These are phyloP conservation scores for Raddia distichophylla DNA, from an alignment of 176 grass and related monocot species.

Conservation along the genomic window DNA sequence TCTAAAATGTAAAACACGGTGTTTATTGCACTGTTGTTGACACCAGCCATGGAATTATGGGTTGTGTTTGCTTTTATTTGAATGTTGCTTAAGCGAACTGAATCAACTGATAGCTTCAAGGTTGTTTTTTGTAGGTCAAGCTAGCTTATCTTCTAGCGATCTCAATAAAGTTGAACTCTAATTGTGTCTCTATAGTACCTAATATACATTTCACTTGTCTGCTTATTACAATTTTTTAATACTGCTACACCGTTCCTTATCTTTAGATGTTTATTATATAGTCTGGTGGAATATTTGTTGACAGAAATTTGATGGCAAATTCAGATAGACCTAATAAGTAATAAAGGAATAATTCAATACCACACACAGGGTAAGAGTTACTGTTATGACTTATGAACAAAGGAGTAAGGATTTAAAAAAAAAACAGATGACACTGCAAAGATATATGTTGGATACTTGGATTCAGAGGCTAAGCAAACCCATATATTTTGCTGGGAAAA, in stretches of 20 bases:
- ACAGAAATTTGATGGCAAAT: neutral
- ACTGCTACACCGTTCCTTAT: neutral
- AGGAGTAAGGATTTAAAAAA: neutral
- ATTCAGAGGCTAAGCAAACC: neutral
- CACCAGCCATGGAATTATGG: neutral
- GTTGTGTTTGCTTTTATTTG: neutral
- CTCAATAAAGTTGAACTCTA: neutral
- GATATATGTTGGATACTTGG: conserved; percentile 5
- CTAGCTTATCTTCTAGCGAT: neutral
- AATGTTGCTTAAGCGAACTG: neutral
- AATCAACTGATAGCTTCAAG: neutral
- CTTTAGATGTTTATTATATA: neutral
- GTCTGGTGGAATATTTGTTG: neutral
- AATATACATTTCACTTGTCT: neutral
- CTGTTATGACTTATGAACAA: neutral
- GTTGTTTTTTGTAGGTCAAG: neutral
- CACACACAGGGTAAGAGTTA: neutral
- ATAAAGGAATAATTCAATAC: conserved; percentile 12
- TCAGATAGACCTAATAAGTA: neutral
- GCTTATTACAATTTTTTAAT: neutral
- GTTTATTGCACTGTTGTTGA: neutral
- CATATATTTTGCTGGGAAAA: neutral
- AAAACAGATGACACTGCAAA: neutral
- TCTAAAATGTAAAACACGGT: too few relatives aligned
- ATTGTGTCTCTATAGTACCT: neutral